Evolutionary conservation across 2,329 filamentous ascomycete species (phyloP), one percentile per base, ranked within the genome.

Genomic region (Aspergillus sp.): DNA sequence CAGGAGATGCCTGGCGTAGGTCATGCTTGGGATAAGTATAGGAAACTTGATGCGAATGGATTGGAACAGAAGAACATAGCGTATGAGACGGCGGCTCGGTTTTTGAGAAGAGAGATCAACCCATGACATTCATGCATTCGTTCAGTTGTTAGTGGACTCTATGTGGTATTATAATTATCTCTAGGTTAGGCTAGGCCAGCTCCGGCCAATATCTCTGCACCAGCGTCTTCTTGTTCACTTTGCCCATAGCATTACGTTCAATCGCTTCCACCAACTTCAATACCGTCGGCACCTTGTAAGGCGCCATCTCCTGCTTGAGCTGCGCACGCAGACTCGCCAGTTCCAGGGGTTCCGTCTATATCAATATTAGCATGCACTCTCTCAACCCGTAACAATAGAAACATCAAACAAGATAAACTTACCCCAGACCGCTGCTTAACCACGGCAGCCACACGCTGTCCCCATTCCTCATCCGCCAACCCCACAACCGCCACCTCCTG

Each of bases 251-350:
- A 60, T 74, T 74, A 27, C 72, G 71, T 50, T 74, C 71, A 42
- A 74, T 74, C 41, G 86, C 78, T 50, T 91, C 88, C 17, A 98
- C 91, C 5, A 96, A 79, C 73, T 87, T 89, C 76, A 98, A 80
- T 61, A 96, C 88, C 73, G 95, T 92, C 0, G 95, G 95, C 59
- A 98, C 93, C 83, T 99, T 98, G 78, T 98, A 97, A 63, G 84
- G 87, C 2, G 89, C 95, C 65, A 98, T 71, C 55, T 74, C 71
- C n/a, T 64, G 66, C 61, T 73, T 74, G 27, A 74, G 80, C 13
- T 71, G 60, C 5, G 70, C 57, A 5, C 76, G 75, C 8, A 78
- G 69, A 4, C 63, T 51, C 13, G 66, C 64, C 5, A 78, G 62
- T 3, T 77, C 70, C 17, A 74, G 49, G 5, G 69, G 66, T n/a